phyloP scores from a whole-genome alignment of 768 basidiomycete species.

The Tubosaeta brunneosetosa region DNA sequence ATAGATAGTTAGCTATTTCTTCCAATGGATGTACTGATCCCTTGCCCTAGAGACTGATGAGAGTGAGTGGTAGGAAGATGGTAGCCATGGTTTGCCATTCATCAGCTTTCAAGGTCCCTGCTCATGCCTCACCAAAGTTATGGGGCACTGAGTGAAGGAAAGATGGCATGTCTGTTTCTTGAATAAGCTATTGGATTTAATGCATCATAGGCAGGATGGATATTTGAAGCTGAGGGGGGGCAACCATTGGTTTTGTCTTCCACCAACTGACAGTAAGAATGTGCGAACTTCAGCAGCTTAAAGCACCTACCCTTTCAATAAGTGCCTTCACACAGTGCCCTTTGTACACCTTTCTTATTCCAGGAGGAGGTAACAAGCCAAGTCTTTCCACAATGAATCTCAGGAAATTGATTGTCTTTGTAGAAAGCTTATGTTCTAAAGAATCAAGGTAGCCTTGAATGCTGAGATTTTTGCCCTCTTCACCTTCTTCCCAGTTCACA shows the following conservation, averaged over 20 bases:
- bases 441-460: neutral
- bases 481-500: neutral
- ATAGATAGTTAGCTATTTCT: neutral
- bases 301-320: neutral
- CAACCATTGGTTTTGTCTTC: neutral
- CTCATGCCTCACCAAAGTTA: conserved; percentile 13
- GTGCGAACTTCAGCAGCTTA: neutral
- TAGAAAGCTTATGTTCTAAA: neutral
- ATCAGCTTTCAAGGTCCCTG: conserved; percentile 19
- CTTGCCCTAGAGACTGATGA: conserved; percentile 19
- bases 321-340: neutral
- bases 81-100: conserved; percentile 14
- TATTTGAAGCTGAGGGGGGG: neutral
- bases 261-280: too few relatives aligned
- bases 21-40: neutral
- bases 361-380: neutral
- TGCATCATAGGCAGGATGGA: neutral
- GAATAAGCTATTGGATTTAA: neutral
- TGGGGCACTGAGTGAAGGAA: conserved; percentile 3
- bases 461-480: neutral
- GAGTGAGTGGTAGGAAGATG: conserved; percentile 16
- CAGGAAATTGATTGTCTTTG: neutral
- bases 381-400: neutral
- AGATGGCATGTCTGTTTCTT: neutral
- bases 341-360: neutral